These are phyloP conservation scores for Auricularia sp. DNA, from an alignment of 768 basidiomycete genomes.

Conservation along the genomic window DNA sequence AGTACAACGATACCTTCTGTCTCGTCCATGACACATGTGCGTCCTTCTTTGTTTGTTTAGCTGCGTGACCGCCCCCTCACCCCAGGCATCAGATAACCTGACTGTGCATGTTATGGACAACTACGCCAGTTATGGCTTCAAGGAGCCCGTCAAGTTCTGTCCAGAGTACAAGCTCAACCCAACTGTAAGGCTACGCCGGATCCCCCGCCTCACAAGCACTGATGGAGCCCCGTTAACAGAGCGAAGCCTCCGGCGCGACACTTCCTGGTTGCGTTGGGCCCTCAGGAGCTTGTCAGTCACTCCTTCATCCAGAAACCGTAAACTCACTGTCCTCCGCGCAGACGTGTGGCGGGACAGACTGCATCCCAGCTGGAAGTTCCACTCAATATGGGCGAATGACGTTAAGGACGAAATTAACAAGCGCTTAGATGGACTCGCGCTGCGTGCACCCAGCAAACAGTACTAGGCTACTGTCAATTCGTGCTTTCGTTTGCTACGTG, in stretches of 20 bases:
- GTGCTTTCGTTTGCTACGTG: not conserved
- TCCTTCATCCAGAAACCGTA: not conserved
- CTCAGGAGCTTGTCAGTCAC: not conserved
- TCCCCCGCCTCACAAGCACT: not conserved
- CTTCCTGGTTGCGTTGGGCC: not conserved
- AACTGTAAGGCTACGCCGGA: not conserved
- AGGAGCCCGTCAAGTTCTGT: not conserved
- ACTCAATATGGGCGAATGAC: not conserved
- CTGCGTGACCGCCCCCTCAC: not conserved
- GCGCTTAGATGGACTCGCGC: not conserved
- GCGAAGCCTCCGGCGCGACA: not conserved
- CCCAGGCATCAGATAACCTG: not conserved
- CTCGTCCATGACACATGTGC: not conserved
- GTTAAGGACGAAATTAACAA: not conserved
- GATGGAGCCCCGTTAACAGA: not conserved
- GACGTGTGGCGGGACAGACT: not conserved
- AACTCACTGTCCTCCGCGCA: not conserved
- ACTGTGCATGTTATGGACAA: not conserved
- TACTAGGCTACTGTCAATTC: not conserved
- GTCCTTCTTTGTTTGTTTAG: not conserved
- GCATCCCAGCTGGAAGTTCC: not conserved
- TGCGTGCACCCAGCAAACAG: not conserved
- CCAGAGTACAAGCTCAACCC: not conserved
- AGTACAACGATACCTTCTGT: not conserved
- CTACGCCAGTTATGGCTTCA: not conserved